Percentiles rank a stretch among this genome's conserved stretches.
Conservation (phyloP, 805 yeast species). For the Priceomyces castillae region DNA sequence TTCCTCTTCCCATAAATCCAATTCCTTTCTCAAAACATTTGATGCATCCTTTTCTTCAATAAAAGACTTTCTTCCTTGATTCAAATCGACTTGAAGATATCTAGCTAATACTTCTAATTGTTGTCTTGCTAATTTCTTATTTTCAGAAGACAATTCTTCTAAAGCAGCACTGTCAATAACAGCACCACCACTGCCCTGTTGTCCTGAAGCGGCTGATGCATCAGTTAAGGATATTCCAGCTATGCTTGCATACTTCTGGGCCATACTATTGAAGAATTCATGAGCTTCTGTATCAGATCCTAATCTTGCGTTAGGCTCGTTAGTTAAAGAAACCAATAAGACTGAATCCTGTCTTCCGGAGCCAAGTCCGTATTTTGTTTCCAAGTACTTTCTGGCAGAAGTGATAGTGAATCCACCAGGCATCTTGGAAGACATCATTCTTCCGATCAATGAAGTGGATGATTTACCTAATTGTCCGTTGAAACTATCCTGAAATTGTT, state of each 20-base stretch:
- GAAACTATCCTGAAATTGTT: conserved; percentile 88
- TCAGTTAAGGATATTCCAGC: conserved; percentile 76
- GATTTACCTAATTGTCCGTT: conserved; percentile 90
- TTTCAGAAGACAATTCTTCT: conserved; percentile 74
- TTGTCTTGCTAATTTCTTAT: conserved; percentile 67
- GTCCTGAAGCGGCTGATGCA: conserved; percentile 60
- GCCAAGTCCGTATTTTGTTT: conserved; percentile 89
- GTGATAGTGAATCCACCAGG: conserved; percentile 98
- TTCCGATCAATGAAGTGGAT: conserved; percentile 81
- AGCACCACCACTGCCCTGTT: conserved; percentile 72
- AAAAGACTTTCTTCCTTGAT: conserved; percentile 83
- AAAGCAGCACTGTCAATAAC: conserved; percentile 94
- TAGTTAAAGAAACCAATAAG: conserved; percentile 75
- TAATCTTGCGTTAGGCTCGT: conserved; percentile 89
- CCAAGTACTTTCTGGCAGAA: conserved; percentile 87
- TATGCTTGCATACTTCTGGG: conserved; percentile 80
- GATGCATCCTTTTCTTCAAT: conserved; percentile 84
- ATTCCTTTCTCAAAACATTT: conserved; percentile 77
- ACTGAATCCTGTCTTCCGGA: conserved; percentile 93
- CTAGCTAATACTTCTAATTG: conserved; percentile 90
- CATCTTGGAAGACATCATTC: conserved; percentile 95
- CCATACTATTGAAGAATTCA: conserved; percentile 75
- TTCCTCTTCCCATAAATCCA: conserved; percentile 81
- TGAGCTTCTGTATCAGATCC: conserved; percentile 88
- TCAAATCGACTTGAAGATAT: conserved; percentile 88